phyloP scores from a whole-genome alignment of 2,329 filamentous ascomycete species.

The Aspergillus sp. region DNA sequence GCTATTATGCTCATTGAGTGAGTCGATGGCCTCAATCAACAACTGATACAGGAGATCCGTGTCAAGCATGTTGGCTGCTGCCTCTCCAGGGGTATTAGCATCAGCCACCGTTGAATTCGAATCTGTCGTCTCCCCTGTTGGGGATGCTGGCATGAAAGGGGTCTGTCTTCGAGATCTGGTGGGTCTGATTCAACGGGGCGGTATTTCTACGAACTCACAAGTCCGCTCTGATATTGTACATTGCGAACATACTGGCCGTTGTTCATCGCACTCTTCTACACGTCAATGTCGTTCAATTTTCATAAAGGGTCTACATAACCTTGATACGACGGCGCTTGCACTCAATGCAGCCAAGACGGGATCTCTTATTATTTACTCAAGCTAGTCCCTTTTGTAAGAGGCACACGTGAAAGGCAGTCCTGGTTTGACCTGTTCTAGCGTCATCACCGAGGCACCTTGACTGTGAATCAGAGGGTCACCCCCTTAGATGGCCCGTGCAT shows the following conservation, averaged over 20 bases:
- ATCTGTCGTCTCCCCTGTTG: no score
- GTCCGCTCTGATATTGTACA: slow-evolving; percentile 23
- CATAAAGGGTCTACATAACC: slow-evolving; percentile 19
- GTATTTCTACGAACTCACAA: slow-evolving; percentile 13
- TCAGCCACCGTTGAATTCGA: neutral
- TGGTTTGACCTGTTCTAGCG: no score
- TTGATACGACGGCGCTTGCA: slow-evolving; percentile 43
- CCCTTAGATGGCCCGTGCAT: neutral
- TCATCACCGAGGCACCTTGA: no score
- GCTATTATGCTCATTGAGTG: neutral
- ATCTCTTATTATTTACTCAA: slow-evolving; percentile 24
- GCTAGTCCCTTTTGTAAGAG: no score
- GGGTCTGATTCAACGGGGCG: neutral
- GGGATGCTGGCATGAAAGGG: neutral
- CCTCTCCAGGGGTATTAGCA: neutral
- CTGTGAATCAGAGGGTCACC: no score
- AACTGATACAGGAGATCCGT: slow-evolving; percentile 31
- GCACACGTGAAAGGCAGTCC: no score
- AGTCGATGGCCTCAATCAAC: slow-evolving; percentile 10
- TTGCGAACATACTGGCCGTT: slow-evolving; percentile 31
- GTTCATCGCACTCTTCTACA: slow-evolving; percentile 32
- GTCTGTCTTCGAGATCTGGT: neutral
- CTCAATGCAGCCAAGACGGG: slow-evolving; percentile 36
- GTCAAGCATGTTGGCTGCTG: slow-evolving; percentile 28
- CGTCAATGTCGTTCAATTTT: no score